Base-by-base conservation (phyloP, 2,329 filamentous ascomycete species). In the Epichloe gansuensis region DNA sequence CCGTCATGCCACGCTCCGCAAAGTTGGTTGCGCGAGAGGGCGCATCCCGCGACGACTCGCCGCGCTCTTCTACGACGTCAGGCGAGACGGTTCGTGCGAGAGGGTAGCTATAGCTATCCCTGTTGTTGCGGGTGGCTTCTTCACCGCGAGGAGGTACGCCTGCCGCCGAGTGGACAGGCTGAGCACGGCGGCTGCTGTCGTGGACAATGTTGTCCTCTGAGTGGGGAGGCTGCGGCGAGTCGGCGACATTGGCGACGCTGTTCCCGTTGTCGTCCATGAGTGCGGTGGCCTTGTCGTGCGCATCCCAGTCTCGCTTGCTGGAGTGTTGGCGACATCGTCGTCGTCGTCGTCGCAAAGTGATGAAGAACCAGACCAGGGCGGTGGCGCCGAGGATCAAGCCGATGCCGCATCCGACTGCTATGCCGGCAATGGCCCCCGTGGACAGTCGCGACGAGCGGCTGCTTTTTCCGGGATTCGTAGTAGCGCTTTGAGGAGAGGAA, bases 1-100 rank as follows among this genome's bases (percentile, higher is more conserved):
- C 67, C 47, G 77, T 80, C 77, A 81, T 81, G 48, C 76, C 74
- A n/a, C 80, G 77, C 59, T 81, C 77, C 4, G 80, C 73, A 36
- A 81, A 63, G 54, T 78, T 76, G 17, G 73, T 71, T 5, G 36
- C 41, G 11, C 47, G 35, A 4, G 44, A 77, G 74, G 45, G 77
- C 74, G 31, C 49, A 17, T 31, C 13, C 5, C 34, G 15, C 5
- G 41, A 5, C 4, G 49, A 4, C 9, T 42, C 48, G 17, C 27
- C 39, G 17, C 23, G 47, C 7, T 49, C 27, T 13, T 34, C 23
- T 5, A 17, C 21, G 9, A 31, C 43, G 23, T 47, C 27, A 27
- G 2, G 25, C 25, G 25, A 6, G 25, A 7, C 6, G 25, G 25
- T 0, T 7, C 1, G 25, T 27, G 25, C 7, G 25, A 27, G 6